A percentile compares a stretch with the other conserved stretches of the same genome.
Conservation (phyloP, 345 rosid species). For the Boechera divaricarpa region DNA sequence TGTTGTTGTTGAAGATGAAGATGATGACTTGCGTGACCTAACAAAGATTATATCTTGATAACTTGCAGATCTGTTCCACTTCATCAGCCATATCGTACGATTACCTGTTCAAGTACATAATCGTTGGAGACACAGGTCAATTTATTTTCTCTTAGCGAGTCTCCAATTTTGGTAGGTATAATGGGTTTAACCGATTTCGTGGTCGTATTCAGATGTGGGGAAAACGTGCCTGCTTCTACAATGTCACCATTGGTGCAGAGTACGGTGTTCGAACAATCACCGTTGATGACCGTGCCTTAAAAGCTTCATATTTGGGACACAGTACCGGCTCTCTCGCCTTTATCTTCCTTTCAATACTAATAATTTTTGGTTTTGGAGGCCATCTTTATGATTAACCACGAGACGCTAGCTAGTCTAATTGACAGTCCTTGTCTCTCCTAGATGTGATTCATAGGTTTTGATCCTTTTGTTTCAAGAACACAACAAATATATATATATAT, state of each 20-base stretch:
- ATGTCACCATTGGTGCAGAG: conserved; percentile 70
- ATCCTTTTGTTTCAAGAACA: too few relatives aligned
- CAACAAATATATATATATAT: too few relatives aligned
- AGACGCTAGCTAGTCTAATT: too few relatives aligned
- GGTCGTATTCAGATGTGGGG: conserved; percentile 54
- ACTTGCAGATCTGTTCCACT: neutral
- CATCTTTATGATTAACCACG: too few relatives aligned
- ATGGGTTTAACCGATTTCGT: neutral
- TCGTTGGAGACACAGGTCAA: conserved; percentile 70
- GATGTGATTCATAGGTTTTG: too few relatives aligned
- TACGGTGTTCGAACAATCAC: conserved; percentile 66
- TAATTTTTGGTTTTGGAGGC: too few relatives aligned
- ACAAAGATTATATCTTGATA: too few relatives aligned
- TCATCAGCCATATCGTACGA: conserved; percentile 61
- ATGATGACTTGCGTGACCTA: too few relatives aligned
- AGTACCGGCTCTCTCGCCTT: conserved; percentile 29
- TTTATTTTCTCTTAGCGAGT: too few relatives aligned
- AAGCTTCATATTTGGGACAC: conserved; percentile 78
- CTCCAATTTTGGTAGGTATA: too few relatives aligned
- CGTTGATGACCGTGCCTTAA: conserved; percentile 58
- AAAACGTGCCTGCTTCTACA: conserved; percentile 70
- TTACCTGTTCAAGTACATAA: conserved; percentile 73
- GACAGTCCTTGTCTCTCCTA: too few relatives aligned
- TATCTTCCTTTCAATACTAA: neutral
- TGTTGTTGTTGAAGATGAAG: too few relatives aligned